A percentile compares a stretch with the other conserved stretches of the same genome.
phyloP scores from a whole-genome alignment of 148 eudicot species.

The Diospyros kaki region DNA sequence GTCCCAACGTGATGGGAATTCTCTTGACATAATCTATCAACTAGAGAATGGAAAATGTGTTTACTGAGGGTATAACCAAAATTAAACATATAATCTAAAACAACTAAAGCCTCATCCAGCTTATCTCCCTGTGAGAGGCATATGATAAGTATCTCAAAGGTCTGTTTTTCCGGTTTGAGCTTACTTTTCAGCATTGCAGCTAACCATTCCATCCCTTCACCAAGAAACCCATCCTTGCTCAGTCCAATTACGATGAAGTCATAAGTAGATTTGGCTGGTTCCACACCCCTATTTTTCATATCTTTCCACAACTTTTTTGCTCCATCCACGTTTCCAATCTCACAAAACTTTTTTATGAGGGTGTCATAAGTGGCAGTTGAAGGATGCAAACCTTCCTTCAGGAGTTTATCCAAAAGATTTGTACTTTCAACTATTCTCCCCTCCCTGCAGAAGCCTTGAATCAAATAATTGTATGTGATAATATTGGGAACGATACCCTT shows the following conservation, averaged over 20 bases:
- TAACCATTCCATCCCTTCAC: constrained; percentile 56
- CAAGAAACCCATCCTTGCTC: constrained; percentile 45
- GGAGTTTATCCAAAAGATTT: constrained; percentile 43
- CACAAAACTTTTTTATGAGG: constrained; percentile 46
- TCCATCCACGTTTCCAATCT: constrained; percentile 31
- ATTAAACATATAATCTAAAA: constrained; percentile 40
- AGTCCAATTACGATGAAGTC: constrained; percentile 59
- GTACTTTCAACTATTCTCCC: constrained; percentile 39
- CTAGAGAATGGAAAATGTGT: constrained; percentile 24
- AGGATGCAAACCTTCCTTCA: constrained; percentile 51
- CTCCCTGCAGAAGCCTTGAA: constrained; percentile 45
- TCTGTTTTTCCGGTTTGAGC: constrained; percentile 34
- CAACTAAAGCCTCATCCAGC: constrained; percentile 43
- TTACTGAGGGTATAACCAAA: constrained; percentile 34
- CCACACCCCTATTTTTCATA: constrained; percentile 55
- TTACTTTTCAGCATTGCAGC: constrained; percentile 39
- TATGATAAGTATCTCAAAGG: constrained; percentile 40
- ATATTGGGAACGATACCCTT: constrained; percentile 43
- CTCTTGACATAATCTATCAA: constrained; percentile 35
- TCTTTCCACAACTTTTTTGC: constrained; percentile 51
- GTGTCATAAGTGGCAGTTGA: constrained; percentile 45
- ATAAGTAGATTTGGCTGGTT: constrained; percentile 31
- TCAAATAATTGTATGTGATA: constrained; percentile 53
- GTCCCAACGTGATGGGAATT: constrained; percentile 22
- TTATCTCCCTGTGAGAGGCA: constrained; percentile 35